Percentiles rank a stretch among this genome's conserved stretches.
Conservation (phyloP, 345 rosid genomes). For the Ceriops decandra region DNA sequence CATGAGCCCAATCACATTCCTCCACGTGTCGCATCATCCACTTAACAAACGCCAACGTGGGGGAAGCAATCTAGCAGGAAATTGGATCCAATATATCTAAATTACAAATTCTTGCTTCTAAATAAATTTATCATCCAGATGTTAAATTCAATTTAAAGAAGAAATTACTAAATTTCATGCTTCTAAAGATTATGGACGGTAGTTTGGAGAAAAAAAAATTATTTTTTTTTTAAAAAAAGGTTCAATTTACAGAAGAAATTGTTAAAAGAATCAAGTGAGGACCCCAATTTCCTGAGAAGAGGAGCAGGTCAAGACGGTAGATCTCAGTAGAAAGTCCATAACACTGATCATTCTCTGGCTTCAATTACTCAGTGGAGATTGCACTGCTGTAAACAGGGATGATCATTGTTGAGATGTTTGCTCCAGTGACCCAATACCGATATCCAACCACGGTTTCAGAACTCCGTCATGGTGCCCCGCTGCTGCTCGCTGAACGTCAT, state of each 20-base stretch:
- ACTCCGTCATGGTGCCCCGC: conserved; percentile 31
- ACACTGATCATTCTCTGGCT: conserved; percentile 1
- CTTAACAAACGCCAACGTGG: neutral
- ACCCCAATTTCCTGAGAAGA: conserved; percentile 11
- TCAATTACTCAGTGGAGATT: conserved; percentile 42
- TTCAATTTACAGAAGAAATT: conserved; percentile 36
- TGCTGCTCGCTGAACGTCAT: conserved; percentile 16
- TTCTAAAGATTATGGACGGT: conserved; percentile 20
- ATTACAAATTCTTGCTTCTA: too few species aligned
- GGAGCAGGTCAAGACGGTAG: neutral
- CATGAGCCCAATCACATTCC: conserved; percentile 35
- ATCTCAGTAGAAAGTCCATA: neutral
- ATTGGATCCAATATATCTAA: too few species aligned
- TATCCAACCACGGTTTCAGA: conserved; percentile 31
- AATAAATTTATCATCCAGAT: too few species aligned
- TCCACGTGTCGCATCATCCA: conserved; percentile 65
- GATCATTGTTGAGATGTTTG: conserved; percentile 18
- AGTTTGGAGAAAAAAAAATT: conserved; percentile 7
- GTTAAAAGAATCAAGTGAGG: conserved; percentile 30
- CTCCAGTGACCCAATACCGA: conserved; percentile 22
- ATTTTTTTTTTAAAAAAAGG: neutral
- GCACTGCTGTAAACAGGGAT: conserved; percentile 21
- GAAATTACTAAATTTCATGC: neutral
- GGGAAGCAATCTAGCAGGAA: too few species aligned
- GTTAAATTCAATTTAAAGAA: conserved; percentile 2